These are phyloP conservation scores for Penicillium psychrosexuale DNA, from an alignment of 2,329 filamentous ascomycete genomes.

Conservation along the genomic window DNA sequence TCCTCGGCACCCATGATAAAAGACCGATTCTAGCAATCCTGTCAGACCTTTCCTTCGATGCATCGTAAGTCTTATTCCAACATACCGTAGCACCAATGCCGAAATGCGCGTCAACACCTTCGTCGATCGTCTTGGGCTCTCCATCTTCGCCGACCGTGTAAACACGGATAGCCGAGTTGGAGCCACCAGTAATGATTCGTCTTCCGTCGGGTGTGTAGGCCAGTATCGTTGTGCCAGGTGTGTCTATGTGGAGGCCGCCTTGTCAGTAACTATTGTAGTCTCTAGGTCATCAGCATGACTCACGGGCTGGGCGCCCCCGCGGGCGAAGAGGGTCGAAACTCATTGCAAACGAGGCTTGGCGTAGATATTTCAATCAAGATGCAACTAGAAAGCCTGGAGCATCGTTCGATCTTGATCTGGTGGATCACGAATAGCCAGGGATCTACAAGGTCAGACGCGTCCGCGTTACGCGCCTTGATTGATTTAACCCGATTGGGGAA, in stretches of 20 bases:
- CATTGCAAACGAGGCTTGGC: constrained; percentile 24
- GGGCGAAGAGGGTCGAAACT: constrained; percentile 37
- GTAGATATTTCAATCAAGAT: neutral
- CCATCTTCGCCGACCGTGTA: constrained; percentile 90
- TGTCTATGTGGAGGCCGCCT: constrained; percentile 53
- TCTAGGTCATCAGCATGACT: constrained; percentile 23
- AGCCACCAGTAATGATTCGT: constrained; percentile 84
- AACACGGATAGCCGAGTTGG: constrained; percentile 88
- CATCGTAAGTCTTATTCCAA: neutral
- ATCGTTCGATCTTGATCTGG: constrained; percentile 8
- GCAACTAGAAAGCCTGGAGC: constrained; percentile 10
- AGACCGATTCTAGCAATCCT: constrained; percentile 60
- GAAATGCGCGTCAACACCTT: constrained; percentile 81
- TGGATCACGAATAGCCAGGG: constrained; percentile 7
- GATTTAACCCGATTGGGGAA: constrained; percentile 27
- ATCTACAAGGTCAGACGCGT: constrained; percentile 23
- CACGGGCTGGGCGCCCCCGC: constrained; percentile 48
- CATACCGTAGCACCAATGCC: constrained; percentile 68
- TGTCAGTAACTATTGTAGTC: constrained; percentile 4
- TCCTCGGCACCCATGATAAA: constrained; percentile 91
- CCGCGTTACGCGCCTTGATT: constrained; percentile 25
- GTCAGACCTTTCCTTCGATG: constrained; percentile 5
- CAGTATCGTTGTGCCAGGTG: constrained; percentile 79
- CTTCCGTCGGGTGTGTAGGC: constrained; percentile 86
- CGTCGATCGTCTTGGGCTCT: constrained; percentile 88